These are phyloP conservation scores for Capsicum baccatum DNA, from an alignment of 257 asterid genomes.

Conservation along the genomic window DNA sequence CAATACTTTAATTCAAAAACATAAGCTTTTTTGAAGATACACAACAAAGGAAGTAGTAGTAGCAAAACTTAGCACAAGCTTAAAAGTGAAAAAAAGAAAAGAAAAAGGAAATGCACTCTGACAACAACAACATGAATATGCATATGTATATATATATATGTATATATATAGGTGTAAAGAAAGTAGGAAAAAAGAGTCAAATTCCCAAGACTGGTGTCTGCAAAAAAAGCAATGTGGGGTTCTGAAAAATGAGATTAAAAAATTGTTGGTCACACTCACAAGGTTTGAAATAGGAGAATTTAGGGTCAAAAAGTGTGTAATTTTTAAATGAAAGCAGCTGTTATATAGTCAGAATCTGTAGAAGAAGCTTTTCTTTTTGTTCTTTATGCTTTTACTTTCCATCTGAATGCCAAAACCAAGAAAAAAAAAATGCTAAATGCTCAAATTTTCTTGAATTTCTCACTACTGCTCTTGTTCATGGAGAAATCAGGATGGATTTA, in stretches of 20 bases:
- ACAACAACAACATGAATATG: conserved; percentile 33
- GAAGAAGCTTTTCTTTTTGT: conserved; percentile 57
- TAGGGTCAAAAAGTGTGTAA: conserved; percentile 48
- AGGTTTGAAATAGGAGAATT: conserved; percentile 54
- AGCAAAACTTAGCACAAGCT: conserved; percentile 9
- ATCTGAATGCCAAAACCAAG: conserved; percentile 42
- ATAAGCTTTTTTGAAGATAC: background rate
- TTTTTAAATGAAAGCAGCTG: conserved; percentile 34
- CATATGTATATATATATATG: background rate
- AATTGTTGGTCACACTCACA: conserved; percentile 34
- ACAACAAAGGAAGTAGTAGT: background rate
- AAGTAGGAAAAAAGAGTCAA: conserved; percentile 40
- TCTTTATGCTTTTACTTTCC: conserved; percentile 49
- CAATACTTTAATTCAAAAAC: conserved; percentile 27
- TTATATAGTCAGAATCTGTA: conserved; percentile 36
- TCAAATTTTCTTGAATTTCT: conserved; percentile 25
- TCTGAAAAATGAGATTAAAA: conserved; percentile 48
- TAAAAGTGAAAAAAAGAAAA: conserved; percentile 27
- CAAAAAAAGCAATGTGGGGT: conserved; percentile 47
- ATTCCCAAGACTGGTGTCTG: conserved; percentile 61
- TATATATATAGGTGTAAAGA: conserved; percentile 27
- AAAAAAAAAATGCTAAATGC: background rate
- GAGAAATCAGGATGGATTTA: conserved; percentile 1
- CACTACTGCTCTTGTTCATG: conserved; percentile 15
- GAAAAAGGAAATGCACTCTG: conserved; percentile 35